phyloP scores from a whole-genome alignment of 805 yeast genomes.

The Wickerhamiella azyma region DNA sequence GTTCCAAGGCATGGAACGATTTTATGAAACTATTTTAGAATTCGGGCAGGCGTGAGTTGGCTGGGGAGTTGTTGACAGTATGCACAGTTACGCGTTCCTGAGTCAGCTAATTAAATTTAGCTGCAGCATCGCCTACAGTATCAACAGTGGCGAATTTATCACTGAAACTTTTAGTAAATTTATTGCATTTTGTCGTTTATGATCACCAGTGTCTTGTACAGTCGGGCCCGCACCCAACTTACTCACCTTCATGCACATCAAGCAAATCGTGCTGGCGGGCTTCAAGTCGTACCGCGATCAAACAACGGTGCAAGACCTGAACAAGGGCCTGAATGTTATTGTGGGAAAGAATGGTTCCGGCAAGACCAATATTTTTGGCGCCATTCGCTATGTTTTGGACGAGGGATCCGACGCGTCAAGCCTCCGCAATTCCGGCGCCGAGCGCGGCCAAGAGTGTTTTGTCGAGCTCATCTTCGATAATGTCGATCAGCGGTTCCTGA shows the following conservation, averaged over 20 bases:
- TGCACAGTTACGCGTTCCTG: not conserved
- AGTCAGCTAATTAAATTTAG: not conserved
- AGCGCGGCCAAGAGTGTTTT: constrained; percentile 25
- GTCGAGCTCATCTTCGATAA: constrained; percentile 86
- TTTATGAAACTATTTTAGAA: not conserved
- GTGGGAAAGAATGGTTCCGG: constrained; percentile 98
- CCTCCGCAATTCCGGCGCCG: constrained; percentile 5
- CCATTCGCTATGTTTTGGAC: constrained; percentile 88
- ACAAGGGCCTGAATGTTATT: constrained; percentile 89
- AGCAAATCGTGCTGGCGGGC: constrained; percentile 91
- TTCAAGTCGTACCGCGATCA: constrained; percentile 95
- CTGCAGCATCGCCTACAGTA: not conserved
- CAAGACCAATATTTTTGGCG: constrained; percentile 88
- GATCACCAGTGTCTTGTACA: too few species aligned
- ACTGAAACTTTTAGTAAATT: too few species aligned
- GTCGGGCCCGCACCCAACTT: not conserved
- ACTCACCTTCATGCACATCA: constrained; percentile 54
- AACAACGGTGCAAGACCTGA: constrained; percentile 93
- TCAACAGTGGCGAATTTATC: too few species aligned
- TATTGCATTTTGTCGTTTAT: too few species aligned
- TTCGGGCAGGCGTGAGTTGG: not conserved
- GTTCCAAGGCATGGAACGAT: not conserved
- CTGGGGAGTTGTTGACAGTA: too few species aligned
- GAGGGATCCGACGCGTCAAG: constrained; percentile 1
- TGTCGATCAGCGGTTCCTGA: constrained; percentile 57